Conservation (phyloP, 1,284 basidiomycete species). For the Trametes pubescens region DNA sequence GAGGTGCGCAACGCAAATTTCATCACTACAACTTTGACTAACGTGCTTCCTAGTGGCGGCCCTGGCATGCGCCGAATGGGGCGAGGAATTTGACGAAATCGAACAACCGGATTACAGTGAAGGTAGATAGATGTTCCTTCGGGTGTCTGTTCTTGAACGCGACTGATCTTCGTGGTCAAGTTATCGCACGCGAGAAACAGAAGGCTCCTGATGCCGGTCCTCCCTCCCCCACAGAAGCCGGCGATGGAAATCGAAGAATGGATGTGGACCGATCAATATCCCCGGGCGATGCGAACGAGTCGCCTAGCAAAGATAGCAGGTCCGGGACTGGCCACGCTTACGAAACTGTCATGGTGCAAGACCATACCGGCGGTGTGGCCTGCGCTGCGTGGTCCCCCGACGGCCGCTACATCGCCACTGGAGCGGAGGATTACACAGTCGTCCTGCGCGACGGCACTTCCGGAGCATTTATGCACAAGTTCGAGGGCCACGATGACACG, state of each 20-base stretch:
- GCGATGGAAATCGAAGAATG: neutral
- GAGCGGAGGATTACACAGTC: conserved; percentile 32
- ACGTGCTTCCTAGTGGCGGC: conserved; percentile 24
- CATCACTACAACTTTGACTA: neutral
- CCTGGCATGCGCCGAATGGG: conserved; percentile 26
- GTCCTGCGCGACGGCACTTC: conserved; percentile 28
- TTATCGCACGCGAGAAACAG: neutral
- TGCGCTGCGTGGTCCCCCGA: conserved; percentile 34
- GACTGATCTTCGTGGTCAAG: neutral
- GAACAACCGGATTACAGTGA: neutral
- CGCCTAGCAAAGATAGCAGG: neutral
- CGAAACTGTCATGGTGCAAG: neutral
- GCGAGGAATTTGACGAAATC: conserved; percentile 15
- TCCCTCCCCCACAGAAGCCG: neutral
- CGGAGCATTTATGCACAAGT: conserved; percentile 8
- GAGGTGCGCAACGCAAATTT: conserved; percentile 19
- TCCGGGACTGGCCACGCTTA: neutral
- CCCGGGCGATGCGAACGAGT: neutral
- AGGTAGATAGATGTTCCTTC: conserved; percentile 5
- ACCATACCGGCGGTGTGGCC: conserved; percentile 27
- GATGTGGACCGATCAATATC: neutral
- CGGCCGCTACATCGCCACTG: conserved; percentile 32
- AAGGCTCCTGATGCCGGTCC: neutral
- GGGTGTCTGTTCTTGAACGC: no score
- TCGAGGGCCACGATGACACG: conserved; percentile 27